A percentile compares a stretch with the other conserved stretches of the same genome.
Evolutionary conservation across 495 filamentous ascomycete species (phyloP).

Genomic region (Hyaloscypha finlandica): DNA sequence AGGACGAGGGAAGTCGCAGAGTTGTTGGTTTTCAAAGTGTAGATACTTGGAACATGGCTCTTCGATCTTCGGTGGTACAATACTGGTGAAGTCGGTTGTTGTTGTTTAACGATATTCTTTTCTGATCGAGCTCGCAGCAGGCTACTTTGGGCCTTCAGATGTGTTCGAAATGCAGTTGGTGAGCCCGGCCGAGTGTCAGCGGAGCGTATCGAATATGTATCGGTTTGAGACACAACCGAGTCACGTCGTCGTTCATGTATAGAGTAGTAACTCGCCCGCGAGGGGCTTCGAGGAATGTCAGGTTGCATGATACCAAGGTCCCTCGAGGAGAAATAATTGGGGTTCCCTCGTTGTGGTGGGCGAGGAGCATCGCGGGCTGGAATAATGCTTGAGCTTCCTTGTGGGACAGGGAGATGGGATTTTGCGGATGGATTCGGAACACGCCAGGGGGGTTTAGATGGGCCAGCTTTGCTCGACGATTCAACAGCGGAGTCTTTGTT

Average conservation of each 20-base stretch:
- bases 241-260: conserved; percentile 56
- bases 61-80: conserved; percentile 39
- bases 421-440: conserved; percentile 10
- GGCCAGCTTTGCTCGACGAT: conserved; percentile 8
- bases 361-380: conserved; percentile 38
- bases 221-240: conserved; percentile 59
- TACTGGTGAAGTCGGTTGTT: conserved; percentile 29
- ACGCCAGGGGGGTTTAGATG: conserved; percentile 28
- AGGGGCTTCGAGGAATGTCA: conserved; percentile 36
- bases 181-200: conserved; percentile 49
- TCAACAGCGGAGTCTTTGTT: conserved; percentile 28
- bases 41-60: conserved; percentile 62
- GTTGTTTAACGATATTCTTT: conserved; percentile 38
- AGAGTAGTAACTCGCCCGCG: conserved; percentile 50
- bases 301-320: conserved; percentile 28
- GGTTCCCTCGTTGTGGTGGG: conserved; percentile 40
- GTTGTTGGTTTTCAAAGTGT: conserved; percentile 65
- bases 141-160: conserved; percentile 50
- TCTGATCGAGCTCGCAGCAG: conserved; percentile 51
- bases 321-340: conserved; percentile 39
- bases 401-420: conserved; percentile 24
- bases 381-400: conserved; percentile 28
- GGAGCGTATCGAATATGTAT: conserved; percentile 58
- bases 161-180: conserved; percentile 45
- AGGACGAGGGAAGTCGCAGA: conserved; percentile 67